Evolutionary conservation across 2,329 filamentous ascomycete genomes (phyloP), one percentile per base, ranked within the genome.

Genomic region (Talaromyces sp.): DNA sequence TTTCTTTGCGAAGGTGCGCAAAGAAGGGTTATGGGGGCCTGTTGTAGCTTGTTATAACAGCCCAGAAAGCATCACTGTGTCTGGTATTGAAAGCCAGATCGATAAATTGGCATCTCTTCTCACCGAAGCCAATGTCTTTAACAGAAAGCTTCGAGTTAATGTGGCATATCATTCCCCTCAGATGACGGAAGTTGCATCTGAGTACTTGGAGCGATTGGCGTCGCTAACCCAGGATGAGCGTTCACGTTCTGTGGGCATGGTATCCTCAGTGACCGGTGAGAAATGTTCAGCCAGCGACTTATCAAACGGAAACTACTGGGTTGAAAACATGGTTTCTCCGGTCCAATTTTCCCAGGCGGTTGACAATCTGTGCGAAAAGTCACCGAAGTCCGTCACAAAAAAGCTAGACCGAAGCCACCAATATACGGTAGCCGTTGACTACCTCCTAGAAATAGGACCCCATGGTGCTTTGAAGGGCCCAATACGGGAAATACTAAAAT

Each of bases 371-470:
- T 25, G 45, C 47, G 34, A 19, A 17, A 36, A 40, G n/a, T 15
- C 8, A n/a, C 40, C 10, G 54, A 17, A 8, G 19, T 61, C 17
- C 6, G 61, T 2, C 10, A n/a, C 27, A 27, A 19, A 22, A 6
- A 31, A 38, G 47, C 4, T 22, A 22, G 34, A 38, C 13, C 31
- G 45, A 5, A 51, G 47, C 47, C 47, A 51, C n/a, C 47, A 15
- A 27, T 7, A 5, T 8, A 25, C 7, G 22, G 47, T 29, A 15
- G 22, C 60, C 1, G 38, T 62, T n/a, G 68, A 71, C 43, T 60
- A 72, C 4, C 36, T 76, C 13, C 51, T 77, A 22, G 75, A 77
- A 29, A 69, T 77, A n/a, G 75, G 75, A 0, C 75, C 75, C 22
- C 75, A 77, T 58, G 68, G 69, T 7, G 72, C 74, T 5, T 61